Conservation (phyloP, 768 basidiomycete genomes). For the Tricholoma furcatifolium region DNA sequence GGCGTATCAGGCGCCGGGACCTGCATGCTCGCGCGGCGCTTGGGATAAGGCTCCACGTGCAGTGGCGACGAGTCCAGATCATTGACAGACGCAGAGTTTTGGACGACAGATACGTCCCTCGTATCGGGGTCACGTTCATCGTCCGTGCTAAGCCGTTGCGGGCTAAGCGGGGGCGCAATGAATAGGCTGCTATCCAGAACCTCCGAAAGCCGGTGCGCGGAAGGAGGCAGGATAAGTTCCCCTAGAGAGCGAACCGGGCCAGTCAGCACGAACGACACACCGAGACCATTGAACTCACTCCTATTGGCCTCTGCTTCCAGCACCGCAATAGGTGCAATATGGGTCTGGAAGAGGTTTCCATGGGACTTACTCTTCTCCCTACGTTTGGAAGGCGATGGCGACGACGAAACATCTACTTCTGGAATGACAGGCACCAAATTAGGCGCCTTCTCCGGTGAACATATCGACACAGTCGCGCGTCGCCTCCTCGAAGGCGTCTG, state of each 20-base stretch:
- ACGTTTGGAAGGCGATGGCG: conserved; percentile 54
- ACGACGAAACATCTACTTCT: conserved; percentile 32
- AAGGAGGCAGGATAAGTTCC: conserved; percentile 36
- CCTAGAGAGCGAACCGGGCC: conserved; percentile 23
- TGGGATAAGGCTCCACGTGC: conserved; percentile 65
- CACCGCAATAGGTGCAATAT: conserved; percentile 64
- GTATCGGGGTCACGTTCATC: conserved; percentile 34
- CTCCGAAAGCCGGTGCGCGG: conserved; percentile 60
- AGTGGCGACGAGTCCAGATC: conserved; percentile 60
- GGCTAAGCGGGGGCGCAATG: conserved; percentile 48
- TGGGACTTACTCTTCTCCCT: conserved; percentile 69
- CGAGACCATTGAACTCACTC: conserved; percentile 39
- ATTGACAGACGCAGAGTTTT: conserved; percentile 40
- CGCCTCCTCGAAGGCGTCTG: conserved; percentile 45
- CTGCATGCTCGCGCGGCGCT: conserved; percentile 35
- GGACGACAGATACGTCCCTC: conserved; percentile 25
- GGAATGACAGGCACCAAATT: conserved; percentile 18
- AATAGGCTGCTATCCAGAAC: conserved; percentile 71
- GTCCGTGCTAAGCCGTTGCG: conserved; percentile 27
- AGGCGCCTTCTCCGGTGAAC: conserved; percentile 47
- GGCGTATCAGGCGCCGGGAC: conserved; percentile 49
- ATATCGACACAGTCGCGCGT: conserved; percentile 68
- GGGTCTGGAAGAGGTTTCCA: conserved; percentile 58
- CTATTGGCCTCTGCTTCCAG: conserved; percentile 65
- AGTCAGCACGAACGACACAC: not conserved